Conservation (phyloP, 2,329 filamentous ascomycete genomes). For the Chalara sp. region DNA sequence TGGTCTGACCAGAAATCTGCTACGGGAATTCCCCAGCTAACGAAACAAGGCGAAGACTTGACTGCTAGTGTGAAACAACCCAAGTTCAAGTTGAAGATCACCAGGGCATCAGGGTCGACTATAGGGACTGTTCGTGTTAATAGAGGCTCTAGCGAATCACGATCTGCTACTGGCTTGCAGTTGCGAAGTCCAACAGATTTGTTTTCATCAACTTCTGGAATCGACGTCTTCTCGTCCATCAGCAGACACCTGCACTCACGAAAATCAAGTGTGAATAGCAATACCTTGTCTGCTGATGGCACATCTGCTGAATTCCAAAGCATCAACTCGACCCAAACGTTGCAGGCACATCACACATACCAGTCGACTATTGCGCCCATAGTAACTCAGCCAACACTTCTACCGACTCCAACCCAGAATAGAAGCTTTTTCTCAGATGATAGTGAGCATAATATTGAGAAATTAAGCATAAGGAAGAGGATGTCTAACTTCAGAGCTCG, state of each 20-base stretch:
- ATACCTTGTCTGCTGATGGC: slow-evolving; percentile 3
- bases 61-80: slow-evolving; percentile 10
- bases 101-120: slow-evolving; percentile 21
- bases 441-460: slow-evolving; percentile 24
- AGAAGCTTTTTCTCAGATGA: slow-evolving; percentile 32
- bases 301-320: slow-evolving; percentile 2
- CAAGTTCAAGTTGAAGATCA: slow-evolving; percentile 24
- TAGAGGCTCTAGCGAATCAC: slow-evolving; percentile 14
- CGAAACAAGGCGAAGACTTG: background rate
- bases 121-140: slow-evolving; percentile 24
- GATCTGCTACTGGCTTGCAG: slow-evolving; percentile 17
- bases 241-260: slow-evolving; percentile 20
- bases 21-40: background rate
- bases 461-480: slow-evolving; percentile 18
- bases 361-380: too few relatives aligned
- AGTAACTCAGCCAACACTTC: too few relatives aligned
- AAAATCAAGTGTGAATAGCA: slow-evolving; percentile 17
- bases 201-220: slow-evolving; percentile 22
- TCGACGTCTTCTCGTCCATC: slow-evolving; percentile 26
- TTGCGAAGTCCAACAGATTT: slow-evolving; percentile 23
- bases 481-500: slow-evolving; percentile 21
- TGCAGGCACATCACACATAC: too few relatives aligned
- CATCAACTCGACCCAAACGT: slow-evolving; percentile 1
- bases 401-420: background rate
- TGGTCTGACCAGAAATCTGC: slow-evolving; percentile 12